Evolutionary conservation across 1,284 basidiomycete genomes (phyloP), one percentile per base, ranked within the genome.

Genomic region (Anthracocystis walkeri): DNA sequence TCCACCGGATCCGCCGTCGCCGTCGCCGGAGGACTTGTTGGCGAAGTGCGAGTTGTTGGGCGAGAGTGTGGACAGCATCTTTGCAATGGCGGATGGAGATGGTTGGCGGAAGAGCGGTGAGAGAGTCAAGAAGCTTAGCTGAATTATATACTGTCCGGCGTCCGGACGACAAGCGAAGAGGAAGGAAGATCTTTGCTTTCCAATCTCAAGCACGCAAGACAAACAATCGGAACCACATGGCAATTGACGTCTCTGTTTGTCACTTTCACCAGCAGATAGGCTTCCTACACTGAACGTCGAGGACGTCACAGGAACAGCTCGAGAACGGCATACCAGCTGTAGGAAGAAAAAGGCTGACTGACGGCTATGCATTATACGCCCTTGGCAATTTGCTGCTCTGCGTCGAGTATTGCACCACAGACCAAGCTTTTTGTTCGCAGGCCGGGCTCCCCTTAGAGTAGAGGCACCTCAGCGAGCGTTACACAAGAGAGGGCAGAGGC

Each of bases 1-100:
- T 25, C 70, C 70, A 20, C 65, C 68, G 18, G 65, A 65, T 14
- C 58, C 65, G 31, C 72, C 65, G 33, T 58, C 60, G 31, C 60
- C 64, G 10, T 51, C 50, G 38, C 54, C 53, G 10, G 57, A 62
- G 4, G 55, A 45, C 12, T 48, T 50, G 40, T 52, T 60, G 55
- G 61, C 2, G 31, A 68, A 75, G 53, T 75, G 65, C 4, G 51
- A 48, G 48, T 49, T 16, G 45, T 55, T 61, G 46, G 58, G 51
- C 11, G 46, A 57, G 18, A 75, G 66, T 29, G 66, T 66, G 25
- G 72, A 75, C 48, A 70, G 18, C 72, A 75, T 75, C 7, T 31
- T 68, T 48, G 46, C 12, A 7, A 10, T 25, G 29, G 8, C 8
- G 38, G n/a, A 20, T 10, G 23, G 45, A 20, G 21, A 31, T 6